Evolutionary conservation across 331 rosid species (phyloP), one percentile per base, ranked within the genome.

Genomic region (Spiraea crenata): DNA sequence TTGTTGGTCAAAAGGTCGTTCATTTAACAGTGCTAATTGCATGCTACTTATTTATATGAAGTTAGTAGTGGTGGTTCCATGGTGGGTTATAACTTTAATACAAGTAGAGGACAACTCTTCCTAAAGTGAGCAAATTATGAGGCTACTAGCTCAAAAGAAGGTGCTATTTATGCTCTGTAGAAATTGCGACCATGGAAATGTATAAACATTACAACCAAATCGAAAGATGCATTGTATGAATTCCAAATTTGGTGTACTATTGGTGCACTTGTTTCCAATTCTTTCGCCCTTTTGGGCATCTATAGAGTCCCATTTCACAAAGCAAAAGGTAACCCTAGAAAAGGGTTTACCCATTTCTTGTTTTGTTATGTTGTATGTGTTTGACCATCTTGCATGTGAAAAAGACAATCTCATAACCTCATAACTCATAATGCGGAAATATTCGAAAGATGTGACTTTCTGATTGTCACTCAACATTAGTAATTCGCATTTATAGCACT

Each of bases 1-100:
- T 57, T 16, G 44, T 61, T 57, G 52, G 70, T 70, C 71, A 77
- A 70, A 79, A 64, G 76, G 19, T 63, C 45, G 20, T 25, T 74
- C 60, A 44, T 25, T 57, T 25, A 19, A 12, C 16, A 5, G 34
- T 37, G 57, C 9, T 51, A 57, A 50, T 47, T 35, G 35, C 31
- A 25, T 25, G 31, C 25, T 54, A 65, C n/a, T 64, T 70, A 46
- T 71, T 16, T 16, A 5, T 7, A 47, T 13, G 14, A 14, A 52
- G 31, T 66, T 62, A 45, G 69, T 63, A 62, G 56, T 48, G 63
- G 69, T 69, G 46, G 40, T 17, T 38, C 5, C 5, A 7, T 34
- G 17, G 52, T 48, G 57, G 73, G 52, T 67, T 57, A 40, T 48
- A 67, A 14, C 20, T 40, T 69, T 72, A 58, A 48, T 67, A 79